Evolutionary conservation across 345 rosid genomes (phyloP).

Genomic region (Populus davidiana): DNA sequence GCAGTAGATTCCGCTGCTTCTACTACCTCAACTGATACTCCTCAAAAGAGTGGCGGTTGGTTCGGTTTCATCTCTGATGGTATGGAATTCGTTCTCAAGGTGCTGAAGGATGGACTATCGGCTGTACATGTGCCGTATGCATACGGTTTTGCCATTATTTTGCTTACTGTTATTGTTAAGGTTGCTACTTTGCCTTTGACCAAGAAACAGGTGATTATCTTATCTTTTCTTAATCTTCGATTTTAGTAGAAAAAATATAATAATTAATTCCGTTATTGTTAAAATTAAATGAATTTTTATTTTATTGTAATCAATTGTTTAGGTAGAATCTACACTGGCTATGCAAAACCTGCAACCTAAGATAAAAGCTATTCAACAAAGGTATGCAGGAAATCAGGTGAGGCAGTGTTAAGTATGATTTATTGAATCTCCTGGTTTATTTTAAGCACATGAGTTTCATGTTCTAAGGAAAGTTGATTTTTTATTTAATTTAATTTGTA

Average conservation of each 20-base stretch:
- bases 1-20: constrained; percentile 50
- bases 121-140: constrained; percentile 82
- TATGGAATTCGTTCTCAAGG: constrained; percentile 94
- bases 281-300: neutral
- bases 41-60: constrained; percentile 86
- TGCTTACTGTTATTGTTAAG: constrained; percentile 84
- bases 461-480: neutral
- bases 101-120: constrained; percentile 79
- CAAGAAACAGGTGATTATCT: constrained; percentile 65
- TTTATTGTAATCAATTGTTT: constrained; percentile 4
- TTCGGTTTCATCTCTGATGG: constrained; percentile 82
- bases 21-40: constrained; percentile 40
- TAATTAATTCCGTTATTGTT: neutral
- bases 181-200: constrained; percentile 78
- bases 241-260: neutral
- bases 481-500: constrained; percentile 10
- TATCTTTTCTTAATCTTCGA: neutral
- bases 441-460: neutral
- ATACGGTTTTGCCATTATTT: constrained; percentile 88
- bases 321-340: constrained; percentile 96
- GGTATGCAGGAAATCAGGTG: constrained; percentile 97
- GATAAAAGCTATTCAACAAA: constrained; percentile 94
- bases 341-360: constrained; percentile 99
- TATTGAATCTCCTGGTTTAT: constrained; percentile 7
- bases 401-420: constrained; percentile 10